phyloP scores from a whole-genome alignment of 1,139 yeast species.

The Zygoascus sp. region DNA sequence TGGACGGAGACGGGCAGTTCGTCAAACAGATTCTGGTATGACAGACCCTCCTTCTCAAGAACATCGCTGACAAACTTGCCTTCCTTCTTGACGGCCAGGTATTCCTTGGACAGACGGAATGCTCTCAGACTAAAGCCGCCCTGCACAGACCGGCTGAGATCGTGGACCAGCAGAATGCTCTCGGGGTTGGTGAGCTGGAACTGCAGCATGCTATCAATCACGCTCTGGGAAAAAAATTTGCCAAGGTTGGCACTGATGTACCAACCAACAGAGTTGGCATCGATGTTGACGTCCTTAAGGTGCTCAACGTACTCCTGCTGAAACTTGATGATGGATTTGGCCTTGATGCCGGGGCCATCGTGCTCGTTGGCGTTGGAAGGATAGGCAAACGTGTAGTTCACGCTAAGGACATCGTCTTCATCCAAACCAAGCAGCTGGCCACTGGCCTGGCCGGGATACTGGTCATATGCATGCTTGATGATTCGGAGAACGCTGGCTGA shows the following conservation, averaged over 20 bases:
- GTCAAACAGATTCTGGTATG: constrained; percentile 65
- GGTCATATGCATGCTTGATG: constrained; percentile 67
- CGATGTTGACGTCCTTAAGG: constrained; percentile 60
- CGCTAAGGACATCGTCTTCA: constrained; percentile 48
- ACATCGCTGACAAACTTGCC: constrained; percentile 62
- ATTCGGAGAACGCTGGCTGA: constrained; percentile 58
- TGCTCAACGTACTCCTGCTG: constrained; percentile 65
- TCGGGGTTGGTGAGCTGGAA: constrained; percentile 62
- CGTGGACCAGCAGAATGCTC: constrained; percentile 65
- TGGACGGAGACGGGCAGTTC: constrained; percentile 65
- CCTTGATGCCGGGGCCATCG: constrained; percentile 37
- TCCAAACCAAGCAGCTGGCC: constrained; percentile 81
- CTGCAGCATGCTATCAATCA: constrained; percentile 62
- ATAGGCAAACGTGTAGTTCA: constrained; percentile 60
- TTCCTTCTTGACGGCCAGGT: constrained; percentile 47
- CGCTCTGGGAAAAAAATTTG: constrained; percentile 54
- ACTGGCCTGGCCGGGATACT: constrained; percentile 60
- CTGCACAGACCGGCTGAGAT: constrained; percentile 60
- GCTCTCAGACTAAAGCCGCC: constrained; percentile 61
- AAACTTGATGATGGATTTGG: constrained; percentile 62
- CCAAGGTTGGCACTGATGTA: constrained; percentile 70
- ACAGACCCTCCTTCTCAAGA: constrained; percentile 55
- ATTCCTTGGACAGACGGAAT: constrained; percentile 60
- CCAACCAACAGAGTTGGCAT: constrained; percentile 78
- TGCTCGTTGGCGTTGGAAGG: constrained; percentile 46